Percentiles rank a stretch among this genome's conserved stretches.
Evolutionary conservation across 352 stramenopile species (phyloP).

Genomic region (Phytopythium cucurbitacearum): DNA sequence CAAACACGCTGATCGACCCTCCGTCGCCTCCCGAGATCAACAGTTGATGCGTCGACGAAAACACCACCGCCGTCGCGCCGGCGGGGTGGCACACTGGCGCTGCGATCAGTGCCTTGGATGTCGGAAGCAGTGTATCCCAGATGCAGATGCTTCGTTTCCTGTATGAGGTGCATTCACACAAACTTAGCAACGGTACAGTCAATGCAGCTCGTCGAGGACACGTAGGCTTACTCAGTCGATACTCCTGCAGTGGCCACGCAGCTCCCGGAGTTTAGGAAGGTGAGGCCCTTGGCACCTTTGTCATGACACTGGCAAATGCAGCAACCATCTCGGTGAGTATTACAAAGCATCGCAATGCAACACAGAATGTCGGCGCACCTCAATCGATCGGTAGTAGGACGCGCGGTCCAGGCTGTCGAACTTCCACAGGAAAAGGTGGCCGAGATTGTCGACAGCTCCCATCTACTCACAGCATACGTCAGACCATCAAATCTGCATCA

Average conservation of each 20-base stretch:
- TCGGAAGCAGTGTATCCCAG: constrained; percentile 78
- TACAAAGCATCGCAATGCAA: background rate
- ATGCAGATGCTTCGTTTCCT: constrained; percentile 83
- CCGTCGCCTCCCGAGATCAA: constrained; percentile 79
- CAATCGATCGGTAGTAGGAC: constrained; percentile 62
- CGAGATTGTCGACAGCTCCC: constrained; percentile 66
- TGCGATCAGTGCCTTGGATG: constrained; percentile 65
- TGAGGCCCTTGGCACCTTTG: constrained; percentile 72
- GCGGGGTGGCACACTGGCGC: constrained; percentile 71
- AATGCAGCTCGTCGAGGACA: background rate
- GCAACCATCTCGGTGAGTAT: constrained; percentile 1
- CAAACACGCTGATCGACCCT: constrained; percentile 80
- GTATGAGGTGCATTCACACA: background rate
- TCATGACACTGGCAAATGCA: constrained; percentile 60
- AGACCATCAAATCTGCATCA: background rate
- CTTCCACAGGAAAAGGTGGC: constrained; percentile 78
- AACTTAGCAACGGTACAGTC: background rate
- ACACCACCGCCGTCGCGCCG: constrained; percentile 67
- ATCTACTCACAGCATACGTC: constrained; percentile 33
- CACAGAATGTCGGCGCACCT: constrained; percentile 22
- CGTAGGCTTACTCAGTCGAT: constrained; percentile 61
- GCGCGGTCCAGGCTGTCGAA: constrained; percentile 67
- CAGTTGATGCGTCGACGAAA: constrained; percentile 76
- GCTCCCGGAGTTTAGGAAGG: constrained; percentile 79
- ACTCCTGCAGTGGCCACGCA: constrained; percentile 68